phyloP scores from a whole-genome alignment of 2,329 filamentous ascomycete species.

The Bipolaris sorokiniana region DNA sequence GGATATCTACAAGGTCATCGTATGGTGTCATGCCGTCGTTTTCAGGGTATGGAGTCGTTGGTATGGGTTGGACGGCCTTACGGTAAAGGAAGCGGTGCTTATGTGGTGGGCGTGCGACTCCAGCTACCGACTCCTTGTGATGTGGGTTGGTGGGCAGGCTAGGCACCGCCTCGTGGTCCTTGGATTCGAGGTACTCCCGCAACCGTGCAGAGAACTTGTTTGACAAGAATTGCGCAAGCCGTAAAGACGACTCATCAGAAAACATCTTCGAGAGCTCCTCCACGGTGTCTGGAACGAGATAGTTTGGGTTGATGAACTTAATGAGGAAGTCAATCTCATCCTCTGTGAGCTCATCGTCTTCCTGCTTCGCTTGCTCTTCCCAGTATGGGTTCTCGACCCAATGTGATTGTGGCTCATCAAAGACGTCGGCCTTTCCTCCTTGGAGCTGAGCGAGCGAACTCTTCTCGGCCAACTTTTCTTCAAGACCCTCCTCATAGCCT shows the following conservation, averaged over 20 bases:
- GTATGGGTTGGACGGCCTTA: conserved; percentile 57
- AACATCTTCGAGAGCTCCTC: conserved; percentile 83
- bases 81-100: conserved; percentile 93
- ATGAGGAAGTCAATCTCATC: conserved; percentile 87
- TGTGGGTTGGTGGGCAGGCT: conserved; percentile 47
- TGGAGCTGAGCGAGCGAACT: conserved; percentile 93
- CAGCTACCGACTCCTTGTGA: conserved; percentile 49
- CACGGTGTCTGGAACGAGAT: conserved; percentile 88
- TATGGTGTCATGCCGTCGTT: conserved; percentile 55
- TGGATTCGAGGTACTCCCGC: conserved; percentile 71
- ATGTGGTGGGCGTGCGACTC: conserved; percentile 84
- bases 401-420: conserved; percentile 76
- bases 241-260: conserved; percentile 80
- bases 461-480: conserved; percentile 85
- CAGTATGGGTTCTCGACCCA: conserved; percentile 55
- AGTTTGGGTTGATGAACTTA: conserved; percentile 86
- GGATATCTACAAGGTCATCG: conserved; percentile 77
- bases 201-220: conserved; percentile 77
- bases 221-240: conserved; percentile 77
- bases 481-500: conserved; percentile 84
- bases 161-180: conserved; percentile 53
- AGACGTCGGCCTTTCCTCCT: conserved; percentile 80
- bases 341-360: conserved; percentile 69
- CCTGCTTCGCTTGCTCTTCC: conserved; percentile 51
- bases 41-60: conserved; percentile 43